Evolutionary conservation across 1,284 basidiomycete genomes (phyloP), one percentile per base, ranked within the genome.

Genomic region (Somion occarium): DNA sequence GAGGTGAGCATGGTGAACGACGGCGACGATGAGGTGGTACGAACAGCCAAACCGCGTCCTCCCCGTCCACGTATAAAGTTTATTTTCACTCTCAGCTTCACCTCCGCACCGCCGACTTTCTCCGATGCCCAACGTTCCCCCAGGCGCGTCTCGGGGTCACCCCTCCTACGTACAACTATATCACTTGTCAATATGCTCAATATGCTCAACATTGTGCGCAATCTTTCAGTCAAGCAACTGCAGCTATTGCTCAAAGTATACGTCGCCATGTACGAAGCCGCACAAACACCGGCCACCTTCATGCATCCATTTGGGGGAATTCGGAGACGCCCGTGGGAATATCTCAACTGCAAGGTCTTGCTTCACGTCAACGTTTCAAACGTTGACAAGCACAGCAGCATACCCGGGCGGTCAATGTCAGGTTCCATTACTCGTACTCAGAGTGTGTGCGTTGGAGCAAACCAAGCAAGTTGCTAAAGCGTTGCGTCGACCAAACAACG

Each of bases 1-100:
- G 86, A 77, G 72, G 84, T 86, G 76, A 90, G 78, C 88, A 91
- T 90, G 61, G 64, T 67, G 60, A 59, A 64, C 62, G 61, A 64
- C 65, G 65, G 62, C 57, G 62, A 64, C 59, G 59, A 57, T 61
- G 64, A 57, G 56, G 63, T 50, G 51, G 62, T 56, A 59, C 60
- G 60, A 59, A 46, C 44, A 51, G 44, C 22, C 11, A 38, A 18
- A 39, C 18, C 58, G 56, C 59, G 60, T 56, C 57, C 57, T 54
- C 60, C 55, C 57, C 43, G 44, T 55, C 61, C 59, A 61, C 61
- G 58, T 58, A 65, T 67, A 65, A 65, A 65, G 59, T 67, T 64
- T 58, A 55, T 56, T 59, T 67, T 64, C 52, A 61, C 38, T 49
- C 59, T 56, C 59, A 53, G 56, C 50, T 53, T 46, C 54, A 55